phyloP scores from a whole-genome alignment of 495 filamentous ascomycete species.

The Umbilicaria muhlenbergii region DNA sequence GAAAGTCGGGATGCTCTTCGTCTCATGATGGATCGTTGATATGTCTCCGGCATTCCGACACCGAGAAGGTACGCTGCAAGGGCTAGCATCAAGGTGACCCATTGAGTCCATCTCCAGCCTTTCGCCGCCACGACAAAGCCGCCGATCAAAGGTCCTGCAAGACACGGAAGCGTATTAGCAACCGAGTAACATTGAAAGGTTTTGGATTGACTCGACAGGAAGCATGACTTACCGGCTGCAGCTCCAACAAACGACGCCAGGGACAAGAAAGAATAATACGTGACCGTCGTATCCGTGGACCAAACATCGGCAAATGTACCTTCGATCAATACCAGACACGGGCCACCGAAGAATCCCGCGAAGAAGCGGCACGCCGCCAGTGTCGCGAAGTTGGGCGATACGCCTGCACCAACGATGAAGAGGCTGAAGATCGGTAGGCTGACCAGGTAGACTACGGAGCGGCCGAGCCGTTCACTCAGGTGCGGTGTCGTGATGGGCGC shows the following conservation, averaged over 20 bases:
- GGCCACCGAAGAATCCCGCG: slow-evolving; percentile 26
- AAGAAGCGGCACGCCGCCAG: slow-evolving; percentile 27
- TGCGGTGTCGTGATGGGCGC: slow-evolving; percentile 25
- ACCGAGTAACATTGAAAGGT: neutral
- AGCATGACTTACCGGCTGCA: slow-evolving; percentile 13
- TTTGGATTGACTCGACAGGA: neutral
- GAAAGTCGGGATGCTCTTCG: slow-evolving; percentile 17
- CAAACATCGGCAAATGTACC: slow-evolving; percentile 32
- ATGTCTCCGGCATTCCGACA: slow-evolving; percentile 24
- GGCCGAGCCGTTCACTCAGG: slow-evolving; percentile 22
- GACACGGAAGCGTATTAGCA: neutral
- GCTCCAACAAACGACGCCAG: slow-evolving; percentile 20
- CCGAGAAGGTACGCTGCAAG: slow-evolving; percentile 19
- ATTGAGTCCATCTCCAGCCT: slow-evolving; percentile 27
- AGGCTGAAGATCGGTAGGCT: slow-evolving; percentile 18
- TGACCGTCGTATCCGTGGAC: slow-evolving; percentile 16
- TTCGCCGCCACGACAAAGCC: slow-evolving; percentile 18
- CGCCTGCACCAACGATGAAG: slow-evolving; percentile 22
- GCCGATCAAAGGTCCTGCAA: slow-evolving; percentile 20
- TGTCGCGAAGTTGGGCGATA: slow-evolving; percentile 16
- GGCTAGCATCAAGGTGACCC: slow-evolving; percentile 17
- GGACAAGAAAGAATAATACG: slow-evolving; percentile 22
- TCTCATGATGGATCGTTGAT: slow-evolving; percentile 23
- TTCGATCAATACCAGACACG: slow-evolving; percentile 26
- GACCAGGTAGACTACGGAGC: slow-evolving; percentile 19